These are phyloP conservation scores for Oryza glumipatula DNA, from an alignment of 176 grass and related monocot genomes.

Conservation along the genomic window DNA sequence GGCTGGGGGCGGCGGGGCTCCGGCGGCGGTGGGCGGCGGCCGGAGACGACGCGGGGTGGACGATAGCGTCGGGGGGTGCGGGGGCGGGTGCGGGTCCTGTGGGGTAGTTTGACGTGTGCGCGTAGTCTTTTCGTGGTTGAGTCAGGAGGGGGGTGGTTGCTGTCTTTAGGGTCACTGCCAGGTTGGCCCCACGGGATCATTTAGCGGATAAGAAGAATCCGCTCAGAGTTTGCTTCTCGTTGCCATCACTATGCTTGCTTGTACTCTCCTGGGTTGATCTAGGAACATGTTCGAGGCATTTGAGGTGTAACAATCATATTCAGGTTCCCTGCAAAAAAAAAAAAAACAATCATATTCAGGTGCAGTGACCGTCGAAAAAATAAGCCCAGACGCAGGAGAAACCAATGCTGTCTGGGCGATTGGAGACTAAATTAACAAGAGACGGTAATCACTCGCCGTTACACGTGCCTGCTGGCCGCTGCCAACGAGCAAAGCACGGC, in stretches of 20 bases:
- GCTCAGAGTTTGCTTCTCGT: not conserved
- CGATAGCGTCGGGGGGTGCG: constrained; percentile 41
- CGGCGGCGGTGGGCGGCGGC: constrained; percentile 34
- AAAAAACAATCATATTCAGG: no score
- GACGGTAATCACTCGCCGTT: not conserved
- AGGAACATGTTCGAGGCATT: no score
- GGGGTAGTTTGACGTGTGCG: constrained; percentile 52
- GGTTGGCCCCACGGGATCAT: constrained; percentile 15
- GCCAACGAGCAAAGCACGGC: no score
- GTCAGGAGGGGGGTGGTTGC: not conserved
- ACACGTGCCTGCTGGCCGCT: not conserved
- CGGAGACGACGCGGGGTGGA: constrained; percentile 45
- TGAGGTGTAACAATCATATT: no score
- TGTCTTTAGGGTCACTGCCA: constrained; percentile 12
- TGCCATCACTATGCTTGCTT: not conserved
- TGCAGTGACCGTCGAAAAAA: no score
- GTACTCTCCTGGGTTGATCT: no score
- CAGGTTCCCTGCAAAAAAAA: no score
- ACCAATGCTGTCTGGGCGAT: no score
- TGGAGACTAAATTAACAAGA: no score
- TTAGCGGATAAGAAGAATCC: not conserved
- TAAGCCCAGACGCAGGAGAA: no score
- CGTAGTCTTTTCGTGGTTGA: constrained; percentile 40
- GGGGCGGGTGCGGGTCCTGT: constrained; percentile 31
- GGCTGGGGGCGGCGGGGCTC: constrained; percentile 37